These are phyloP conservation scores for Plantago coronopus DNA, from an alignment of 305 asterid species.

Conservation along the genomic window DNA sequence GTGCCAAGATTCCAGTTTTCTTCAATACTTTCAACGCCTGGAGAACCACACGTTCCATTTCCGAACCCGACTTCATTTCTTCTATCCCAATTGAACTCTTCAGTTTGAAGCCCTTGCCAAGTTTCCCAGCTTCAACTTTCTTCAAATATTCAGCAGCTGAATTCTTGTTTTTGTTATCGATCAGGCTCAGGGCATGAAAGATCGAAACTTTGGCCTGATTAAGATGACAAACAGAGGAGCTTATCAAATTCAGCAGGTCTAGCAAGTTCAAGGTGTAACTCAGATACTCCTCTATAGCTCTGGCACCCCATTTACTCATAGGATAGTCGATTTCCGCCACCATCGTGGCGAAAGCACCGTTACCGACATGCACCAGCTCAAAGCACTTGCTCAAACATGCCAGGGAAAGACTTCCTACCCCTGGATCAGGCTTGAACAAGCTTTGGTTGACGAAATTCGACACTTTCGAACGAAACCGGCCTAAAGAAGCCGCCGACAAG, in stretches of 20 bases:
- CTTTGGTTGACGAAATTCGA: slow-evolving; percentile 32
- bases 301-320: slow-evolving; percentile 40
- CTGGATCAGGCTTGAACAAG: slow-evolving; percentile 25
- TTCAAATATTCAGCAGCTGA: slow-evolving; percentile 22
- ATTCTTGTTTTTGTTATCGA: slow-evolving; percentile 22
- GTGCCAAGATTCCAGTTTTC: slow-evolving; percentile 36
- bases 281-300: slow-evolving; percentile 43
- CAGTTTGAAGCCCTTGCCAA: slow-evolving; percentile 26
- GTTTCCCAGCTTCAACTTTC: slow-evolving; percentile 24
- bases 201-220: slow-evolving; percentile 41
- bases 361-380: slow-evolving; percentile 30
- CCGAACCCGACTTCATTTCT: slow-evolving; percentile 20
- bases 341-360: slow-evolving; percentile 47
- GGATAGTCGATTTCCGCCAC: slow-evolving; percentile 54
- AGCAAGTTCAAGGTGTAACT: slow-evolving; percentile 37
- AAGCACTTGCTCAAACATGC: slow-evolving; percentile 31
- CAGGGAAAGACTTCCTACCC: slow-evolving; percentile 30
- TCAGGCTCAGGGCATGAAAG: slow-evolving; percentile 34
- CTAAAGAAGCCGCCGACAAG: slow-evolving; percentile 30
- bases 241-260: slow-evolving; percentile 42
- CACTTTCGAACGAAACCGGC: slow-evolving; percentile 40
- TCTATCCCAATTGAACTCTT: slow-evolving; percentile 21
- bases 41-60: slow-evolving; percentile 36
- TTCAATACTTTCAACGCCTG: slow-evolving; percentile 33
- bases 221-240: slow-evolving; percentile 47